Base-by-base conservation (phyloP, 805 yeast genomes). In the Debaryomyces hansenii region DNA sequence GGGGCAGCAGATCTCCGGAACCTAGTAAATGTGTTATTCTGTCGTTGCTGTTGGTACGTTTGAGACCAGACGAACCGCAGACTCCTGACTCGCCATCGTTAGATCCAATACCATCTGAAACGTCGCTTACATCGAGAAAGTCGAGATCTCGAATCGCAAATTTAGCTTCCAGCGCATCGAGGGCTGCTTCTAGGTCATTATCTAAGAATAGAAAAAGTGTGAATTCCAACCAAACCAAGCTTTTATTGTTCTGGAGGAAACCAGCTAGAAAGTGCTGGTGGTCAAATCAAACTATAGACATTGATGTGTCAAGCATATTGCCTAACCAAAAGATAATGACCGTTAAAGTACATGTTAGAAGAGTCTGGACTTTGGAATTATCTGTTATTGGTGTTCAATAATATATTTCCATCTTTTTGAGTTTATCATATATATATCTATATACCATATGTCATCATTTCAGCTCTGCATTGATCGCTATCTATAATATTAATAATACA, bases 241-340 rank as follows among this genome's bases (percentile, higher is more conserved):
- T 94, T 42, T 73, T 94, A 32, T 70, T 94, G 43, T 94, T 94
- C 62, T 94, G 99, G 98, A 79, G 96, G 52, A 94, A 94, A 62
- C 99, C 99, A 0, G 99, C 99, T 2, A 79, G 98, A 60, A 94
- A 94, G 63, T 94, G 99, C 70, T 94, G 99, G 99, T 94, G 99
- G 99, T 78, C 88, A 5, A 81, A 83, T 61, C 80, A 82, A 37
- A 72, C 66, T 24, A 66, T 80, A 16, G 83, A 80, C 6, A 63
- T 80, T 18, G 66, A 66, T 31, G 52, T 78, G 4, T 58, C 29
- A 37, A 50, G 35, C 28, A 20, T 33, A 15, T 24, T 4, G 38
- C 69, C 69, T 47, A 67, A 59, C 16, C 63, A 72, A 2, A 18
- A 37, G 6, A 35, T 35, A 2, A 50, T 57, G 45, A 47, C 46